Evolutionary conservation across 352 stramenopile species (phyloP).

Genomic region (Phytophthora hybrid): DNA sequence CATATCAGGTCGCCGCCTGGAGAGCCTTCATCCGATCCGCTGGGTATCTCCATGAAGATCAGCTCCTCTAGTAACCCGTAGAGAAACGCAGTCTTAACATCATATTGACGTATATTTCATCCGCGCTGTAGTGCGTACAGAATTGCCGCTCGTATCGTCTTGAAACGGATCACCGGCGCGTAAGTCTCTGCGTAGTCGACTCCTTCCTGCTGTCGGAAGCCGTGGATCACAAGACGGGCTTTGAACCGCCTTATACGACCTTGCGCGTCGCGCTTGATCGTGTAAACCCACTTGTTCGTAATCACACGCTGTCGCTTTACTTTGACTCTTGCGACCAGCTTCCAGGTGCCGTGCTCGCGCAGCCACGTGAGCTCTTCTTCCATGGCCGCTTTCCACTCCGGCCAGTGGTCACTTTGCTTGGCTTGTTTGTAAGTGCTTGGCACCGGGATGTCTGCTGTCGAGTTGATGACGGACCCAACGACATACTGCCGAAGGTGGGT

Average conservation of each 20-base stretch:
- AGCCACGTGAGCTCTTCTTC: not conserved
- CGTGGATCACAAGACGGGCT: too few relatives aligned
- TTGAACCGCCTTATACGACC: slow-evolving; percentile 5
- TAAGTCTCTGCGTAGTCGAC: slow-evolving; percentile 17
- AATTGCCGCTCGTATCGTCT: too few relatives aligned
- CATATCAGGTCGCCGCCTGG: too few relatives aligned
- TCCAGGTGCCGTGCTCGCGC: not conserved
- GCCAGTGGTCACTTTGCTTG: not conserved
- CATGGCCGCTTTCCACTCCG: not conserved
- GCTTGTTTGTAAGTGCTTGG: not conserved
- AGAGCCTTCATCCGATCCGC: too few relatives aligned
- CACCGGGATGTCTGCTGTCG: not conserved
- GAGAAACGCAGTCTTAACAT: too few relatives aligned
- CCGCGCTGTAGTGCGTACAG: not conserved
- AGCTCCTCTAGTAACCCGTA: slow-evolving; percentile 9
- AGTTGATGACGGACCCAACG: not conserved
- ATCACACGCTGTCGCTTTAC: not conserved
- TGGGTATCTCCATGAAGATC: too few relatives aligned
- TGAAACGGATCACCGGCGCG: too few relatives aligned
- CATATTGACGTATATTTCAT: too few relatives aligned
- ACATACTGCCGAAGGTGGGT: not conserved
- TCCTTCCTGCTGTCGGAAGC: slow-evolving; percentile 6
- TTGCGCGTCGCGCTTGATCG: slow-evolving; percentile 10
- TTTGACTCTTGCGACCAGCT: not conserved
- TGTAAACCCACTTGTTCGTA: slow-evolving; percentile 10